Evolutionary conservation across 139 green algal genomes (phyloP), one percentile per base, ranked within the genome.

Genomic region (Chlorella sorokiniana): DNA sequence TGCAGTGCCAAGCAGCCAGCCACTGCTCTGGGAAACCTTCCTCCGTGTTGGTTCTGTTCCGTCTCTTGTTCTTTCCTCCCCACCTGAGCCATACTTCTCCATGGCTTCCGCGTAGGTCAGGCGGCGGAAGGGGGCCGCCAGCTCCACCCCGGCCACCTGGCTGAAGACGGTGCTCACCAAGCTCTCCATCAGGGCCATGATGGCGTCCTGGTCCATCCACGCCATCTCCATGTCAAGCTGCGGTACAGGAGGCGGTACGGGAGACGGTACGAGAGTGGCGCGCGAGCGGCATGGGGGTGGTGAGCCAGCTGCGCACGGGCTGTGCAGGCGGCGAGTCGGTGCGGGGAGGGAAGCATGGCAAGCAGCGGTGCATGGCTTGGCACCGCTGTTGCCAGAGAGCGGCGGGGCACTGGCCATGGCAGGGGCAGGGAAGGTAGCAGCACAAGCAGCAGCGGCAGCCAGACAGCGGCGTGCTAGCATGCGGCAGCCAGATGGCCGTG

Each of bases 101-200:
- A 99, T 96, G n/a, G 96, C 96, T 31, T 99, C 92, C 8, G 85
- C 86, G 80, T 99, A 98, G 23, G 92, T 95, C 77, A 99, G 88
- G 41, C 96, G 89, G 8, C 81, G 85, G 69, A 99, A 95, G 8
- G 92, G 92, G 25, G 70, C 56, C 1, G 85, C 69, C 31, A 99
- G 82, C 4, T 92, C 61, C 22, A 94, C 75, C 16, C 89, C 86
- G 44, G 79, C 62, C 33, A 92, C 84, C 83, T 93, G 68, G 25
- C 86, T 84, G 75, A 97, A 97, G 4, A 96, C 71, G 14, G 56
- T 27, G 18, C 44, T 77, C 41, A 98, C 79, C 33, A 99, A 89
- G 23, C 86, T 83, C 88, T 99, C 96, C 74, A 93, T 90, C 51
- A 99, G 87, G 1, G 45, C 56, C 87, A 98, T 94, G 59, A 99